Conservation (phyloP, 257 asterid genomes). For the Verbascum thapsus region DNA sequence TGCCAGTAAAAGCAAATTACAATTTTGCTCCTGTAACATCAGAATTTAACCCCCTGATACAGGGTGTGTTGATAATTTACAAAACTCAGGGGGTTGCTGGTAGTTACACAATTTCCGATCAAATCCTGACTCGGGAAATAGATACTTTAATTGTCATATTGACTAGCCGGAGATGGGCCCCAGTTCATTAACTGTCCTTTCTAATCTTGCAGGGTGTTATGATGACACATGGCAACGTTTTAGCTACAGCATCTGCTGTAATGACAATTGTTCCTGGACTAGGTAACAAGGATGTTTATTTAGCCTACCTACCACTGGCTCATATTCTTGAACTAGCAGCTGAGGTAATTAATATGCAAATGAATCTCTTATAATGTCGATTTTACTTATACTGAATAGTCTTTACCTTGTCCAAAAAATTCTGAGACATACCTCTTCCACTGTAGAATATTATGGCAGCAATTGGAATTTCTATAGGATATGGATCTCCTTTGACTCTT, state of each 20-base stretch:
- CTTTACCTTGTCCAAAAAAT: too few species aligned
- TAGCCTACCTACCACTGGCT: slow-evolving; percentile 94
- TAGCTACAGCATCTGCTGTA: slow-evolving; percentile 93
- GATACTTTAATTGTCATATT: slow-evolving; percentile 3
- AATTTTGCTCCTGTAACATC: too few species aligned
- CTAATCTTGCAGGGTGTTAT: slow-evolving; percentile 76
- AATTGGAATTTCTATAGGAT: slow-evolving; percentile 89
- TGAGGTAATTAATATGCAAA: slow-evolving; percentile 56
- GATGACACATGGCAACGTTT: slow-evolving; percentile 94
- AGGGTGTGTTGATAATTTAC: too few species aligned
- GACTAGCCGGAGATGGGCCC: not conserved
- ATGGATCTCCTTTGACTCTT: slow-evolving; percentile 94
- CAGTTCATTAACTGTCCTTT: slow-evolving; percentile 19
- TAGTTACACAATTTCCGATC: too few species aligned
- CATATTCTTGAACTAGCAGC: slow-evolving; percentile 98
- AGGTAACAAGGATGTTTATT: slow-evolving; percentile 74
- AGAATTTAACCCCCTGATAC: too few species aligned
- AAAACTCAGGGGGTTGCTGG: too few species aligned
- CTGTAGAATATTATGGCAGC: slow-evolving; percentile 77
- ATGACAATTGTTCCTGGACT: slow-evolving; percentile 85
- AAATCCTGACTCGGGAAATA: too few species aligned
- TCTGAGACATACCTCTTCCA: slow-evolving; percentile 21
- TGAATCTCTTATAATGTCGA: slow-evolving; percentile 5
- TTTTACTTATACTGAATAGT: slow-evolving; percentile 6
- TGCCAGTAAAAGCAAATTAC: too few species aligned